These are phyloP conservation scores for Bassia scoparia DNA, from an alignment of 148 eudicot species.

Conservation along the genomic window DNA sequence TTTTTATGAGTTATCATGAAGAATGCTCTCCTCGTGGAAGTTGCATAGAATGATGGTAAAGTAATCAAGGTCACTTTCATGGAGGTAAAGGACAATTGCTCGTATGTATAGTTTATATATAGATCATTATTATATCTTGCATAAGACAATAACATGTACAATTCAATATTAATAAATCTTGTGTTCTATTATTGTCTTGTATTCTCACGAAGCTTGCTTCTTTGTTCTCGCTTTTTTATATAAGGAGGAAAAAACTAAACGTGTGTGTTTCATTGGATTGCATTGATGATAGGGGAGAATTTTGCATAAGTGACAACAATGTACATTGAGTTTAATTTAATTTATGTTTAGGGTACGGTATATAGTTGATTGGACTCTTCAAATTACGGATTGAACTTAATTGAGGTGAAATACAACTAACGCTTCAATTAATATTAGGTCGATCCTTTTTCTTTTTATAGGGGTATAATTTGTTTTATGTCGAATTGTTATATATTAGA, in stretches of 20 bases:
- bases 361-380: too few species aligned
- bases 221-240: too few species aligned
- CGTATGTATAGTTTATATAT: neutral
- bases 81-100: neutral
- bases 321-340: neutral
- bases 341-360: neutral
- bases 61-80: neutral
- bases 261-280: too few species aligned
- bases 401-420: too few species aligned
- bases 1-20: slow-evolving; percentile 18
- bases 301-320: neutral
- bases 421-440: too few species aligned
- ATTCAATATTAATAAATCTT: neutral
- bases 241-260: too few species aligned
- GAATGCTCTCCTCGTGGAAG: slow-evolving; percentile 29
- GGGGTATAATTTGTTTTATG: too few species aligned
- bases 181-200: neutral
- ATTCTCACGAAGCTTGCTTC: too few species aligned
- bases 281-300: too few species aligned
- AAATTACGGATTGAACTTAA: too few species aligned
- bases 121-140: neutral
- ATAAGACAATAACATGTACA: neutral
- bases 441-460: too few species aligned
- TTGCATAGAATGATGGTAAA: slow-evolving; percentile 16
- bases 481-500: too few species aligned